phyloP scores from a whole-genome alignment of 495 filamentous ascomycete species.

The Aspergillus carlsbadensis region DNA sequence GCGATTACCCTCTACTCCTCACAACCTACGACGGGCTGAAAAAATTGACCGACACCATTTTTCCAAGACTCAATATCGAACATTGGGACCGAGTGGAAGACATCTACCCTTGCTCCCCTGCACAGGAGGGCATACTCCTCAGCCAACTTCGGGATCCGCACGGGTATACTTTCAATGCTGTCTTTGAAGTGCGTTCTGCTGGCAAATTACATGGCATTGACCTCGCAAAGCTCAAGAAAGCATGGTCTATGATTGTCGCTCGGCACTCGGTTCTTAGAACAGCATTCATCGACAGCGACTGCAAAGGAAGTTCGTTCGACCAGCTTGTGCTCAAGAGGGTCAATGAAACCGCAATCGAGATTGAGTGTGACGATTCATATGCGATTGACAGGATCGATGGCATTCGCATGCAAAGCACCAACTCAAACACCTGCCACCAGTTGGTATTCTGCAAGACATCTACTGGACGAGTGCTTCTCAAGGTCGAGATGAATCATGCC shows the following conservation, averaged over 20 bases:
- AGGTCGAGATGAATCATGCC: constrained; percentile 59
- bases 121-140: constrained; percentile 66
- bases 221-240: constrained; percentile 36
- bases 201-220: constrained; percentile 33
- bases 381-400: constrained; percentile 33
- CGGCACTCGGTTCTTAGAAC: constrained; percentile 56
- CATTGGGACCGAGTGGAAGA: constrained; percentile 48
- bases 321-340: constrained; percentile 51
- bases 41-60: constrained; percentile 37
- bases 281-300: constrained; percentile 53
- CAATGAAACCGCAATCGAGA: constrained; percentile 32
- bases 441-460: constrained; percentile 43
- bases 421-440: constrained; percentile 47
- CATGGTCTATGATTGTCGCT: constrained; percentile 55
- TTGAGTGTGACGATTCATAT: constrained; percentile 42
- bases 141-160: constrained; percentile 55
- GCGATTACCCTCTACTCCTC: constrained; percentile 64
- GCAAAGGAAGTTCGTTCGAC: constrained; percentile 51
- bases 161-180: constrained; percentile 46
- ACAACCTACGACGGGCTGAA: constrained; percentile 56
- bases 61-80: constrained; percentile 49
- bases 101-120: constrained; percentile 63
- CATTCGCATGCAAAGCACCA: constrained; percentile 35
- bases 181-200: constrained; percentile 39
- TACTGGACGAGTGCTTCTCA: constrained; percentile 39